Conservation (phyloP, 1,284 basidiomycete genomes). For the Rhodotorula glutinis region DNA sequence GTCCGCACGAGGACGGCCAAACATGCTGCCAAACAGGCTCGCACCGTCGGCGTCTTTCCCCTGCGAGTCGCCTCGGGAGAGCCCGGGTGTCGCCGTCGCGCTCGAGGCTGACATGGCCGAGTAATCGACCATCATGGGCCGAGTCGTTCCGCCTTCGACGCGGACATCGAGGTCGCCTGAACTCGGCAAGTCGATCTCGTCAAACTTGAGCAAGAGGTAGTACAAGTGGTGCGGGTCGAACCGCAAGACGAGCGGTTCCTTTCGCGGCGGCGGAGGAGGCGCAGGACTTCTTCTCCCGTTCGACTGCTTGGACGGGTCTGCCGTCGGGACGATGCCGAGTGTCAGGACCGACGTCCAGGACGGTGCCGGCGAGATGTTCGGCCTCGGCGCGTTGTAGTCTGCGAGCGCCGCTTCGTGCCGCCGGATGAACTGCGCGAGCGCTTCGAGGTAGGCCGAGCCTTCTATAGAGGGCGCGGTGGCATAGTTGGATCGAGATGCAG, state of each 20-base stretch:
- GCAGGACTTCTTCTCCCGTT: background rate
- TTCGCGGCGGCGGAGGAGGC: background rate
- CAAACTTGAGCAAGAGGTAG: conserved; percentile 81
- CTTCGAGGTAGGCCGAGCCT: conserved; percentile 24
- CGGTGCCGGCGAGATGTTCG: conserved; percentile 19
- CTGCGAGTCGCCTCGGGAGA: too few species aligned
- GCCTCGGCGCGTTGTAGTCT: conserved; percentile 19
- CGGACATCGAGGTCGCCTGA: conserved; percentile 76
- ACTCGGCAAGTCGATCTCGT: conserved; percentile 65
- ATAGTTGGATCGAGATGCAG: too few species aligned
- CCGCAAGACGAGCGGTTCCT: conserved; percentile 56
- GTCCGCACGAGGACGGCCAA: conserved; percentile 6
- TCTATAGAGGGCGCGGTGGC: background rate
- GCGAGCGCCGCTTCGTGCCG: conserved; percentile 36
- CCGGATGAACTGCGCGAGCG: conserved; percentile 28
- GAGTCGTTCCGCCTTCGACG: conserved; percentile 61
- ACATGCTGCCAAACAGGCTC: conserved; percentile 55
- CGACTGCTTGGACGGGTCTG: background rate
- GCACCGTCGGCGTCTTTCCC: background rate
- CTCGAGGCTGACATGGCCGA: conserved; percentile 48
- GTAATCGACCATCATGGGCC: conserved; percentile 68
- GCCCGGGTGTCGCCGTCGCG: background rate
- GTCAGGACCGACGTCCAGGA: conserved; percentile 24
- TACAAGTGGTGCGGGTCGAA: conserved; percentile 79
- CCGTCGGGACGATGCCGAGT: conserved; percentile 32